A percentile compares a stretch with the other conserved stretches of the same genome.
Evolutionary conservation across 116 monocot species (phyloP).

Genomic region (Zostera marina): DNA sequence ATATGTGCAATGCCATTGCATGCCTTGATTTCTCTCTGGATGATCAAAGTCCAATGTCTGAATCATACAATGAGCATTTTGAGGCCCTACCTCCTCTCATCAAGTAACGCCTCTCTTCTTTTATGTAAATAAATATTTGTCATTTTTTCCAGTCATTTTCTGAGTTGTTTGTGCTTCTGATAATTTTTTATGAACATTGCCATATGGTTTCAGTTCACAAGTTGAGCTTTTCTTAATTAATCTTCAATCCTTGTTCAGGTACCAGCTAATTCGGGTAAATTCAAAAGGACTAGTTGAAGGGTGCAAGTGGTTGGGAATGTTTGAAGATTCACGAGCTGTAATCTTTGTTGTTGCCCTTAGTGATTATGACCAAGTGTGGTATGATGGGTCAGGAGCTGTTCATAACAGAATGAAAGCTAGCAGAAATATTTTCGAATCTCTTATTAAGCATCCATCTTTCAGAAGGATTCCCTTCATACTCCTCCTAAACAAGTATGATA

Average conservation of each 20-base stretch:
- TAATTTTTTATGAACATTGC: not conserved
- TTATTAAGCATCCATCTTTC: slow-evolving; percentile 68
- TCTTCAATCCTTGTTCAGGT: slow-evolving; percentile 25
- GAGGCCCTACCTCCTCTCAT: slow-evolving; percentile 62
- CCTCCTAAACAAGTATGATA: slow-evolving; percentile 77
- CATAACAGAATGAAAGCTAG: slow-evolving; percentile 66
- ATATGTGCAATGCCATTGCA: slow-evolving; percentile 73
- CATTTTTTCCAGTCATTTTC: not conserved
- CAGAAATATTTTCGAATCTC: slow-evolving; percentile 72
- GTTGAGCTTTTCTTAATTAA: not conserved
- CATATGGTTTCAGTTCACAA: not conserved
- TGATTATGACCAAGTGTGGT: slow-evolving; percentile 51
- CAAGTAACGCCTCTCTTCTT: slow-evolving; percentile 23
- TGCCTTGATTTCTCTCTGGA: slow-evolving; percentile 71
- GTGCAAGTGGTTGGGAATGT: slow-evolving; percentile 97
- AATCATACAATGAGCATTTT: slow-evolving; percentile 48
- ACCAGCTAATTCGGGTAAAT: slow-evolving; percentile 64
- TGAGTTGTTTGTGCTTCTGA: not conserved
- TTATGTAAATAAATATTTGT: not conserved
- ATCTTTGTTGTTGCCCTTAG: slow-evolving; percentile 72
- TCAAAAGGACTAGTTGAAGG: slow-evolving; percentile 65
- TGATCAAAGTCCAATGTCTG: slow-evolving; percentile 67
- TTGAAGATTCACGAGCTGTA: slow-evolving; percentile 42
- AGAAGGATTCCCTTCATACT: slow-evolving; percentile 58
- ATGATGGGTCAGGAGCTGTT: slow-evolving; percentile 16